Evolutionary conservation across 257 asterid genomes (phyloP).

Genomic region (Eustoma russellianum): DNA sequence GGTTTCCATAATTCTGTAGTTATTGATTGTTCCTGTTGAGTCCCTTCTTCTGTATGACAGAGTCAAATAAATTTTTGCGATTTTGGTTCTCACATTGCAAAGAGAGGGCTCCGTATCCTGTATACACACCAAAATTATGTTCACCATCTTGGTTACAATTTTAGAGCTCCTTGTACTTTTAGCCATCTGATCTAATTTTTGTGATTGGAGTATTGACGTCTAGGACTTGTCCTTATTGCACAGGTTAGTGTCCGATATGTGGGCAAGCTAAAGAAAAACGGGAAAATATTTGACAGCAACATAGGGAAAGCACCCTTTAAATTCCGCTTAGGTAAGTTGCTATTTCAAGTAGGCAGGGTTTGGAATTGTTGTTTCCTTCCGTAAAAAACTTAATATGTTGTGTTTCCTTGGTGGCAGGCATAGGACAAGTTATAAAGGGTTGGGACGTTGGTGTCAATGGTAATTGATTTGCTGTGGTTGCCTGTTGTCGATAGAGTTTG

Average conservation of each 20-base stretch:
- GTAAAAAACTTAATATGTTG: slow-evolving; percentile 7
- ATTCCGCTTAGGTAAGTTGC: slow-evolving; percentile 69
- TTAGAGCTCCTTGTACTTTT: too few species aligned
- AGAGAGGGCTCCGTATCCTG: too few species aligned
- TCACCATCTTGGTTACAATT: neutral
- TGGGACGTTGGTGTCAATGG: slow-evolving; percentile 98
- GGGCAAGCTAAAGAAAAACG: slow-evolving; percentile 77
- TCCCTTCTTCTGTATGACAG: too few species aligned
- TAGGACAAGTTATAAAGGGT: slow-evolving; percentile 90
- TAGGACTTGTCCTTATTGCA: neutral
- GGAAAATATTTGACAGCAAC: slow-evolving; percentile 66
- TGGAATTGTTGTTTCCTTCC: neutral
- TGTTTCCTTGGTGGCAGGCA: slow-evolving; percentile 41
- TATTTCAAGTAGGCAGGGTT: neutral
- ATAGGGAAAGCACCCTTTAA: slow-evolving; percentile 68
- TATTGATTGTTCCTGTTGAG: too few species aligned
- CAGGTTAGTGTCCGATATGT: slow-evolving; percentile 73
- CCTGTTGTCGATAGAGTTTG: neutral
- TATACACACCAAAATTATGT: neutral
- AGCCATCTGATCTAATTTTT: neutral
- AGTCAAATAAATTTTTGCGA: too few species aligned
- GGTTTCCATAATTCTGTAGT: neutral
- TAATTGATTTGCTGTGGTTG: slow-evolving; percentile 22
- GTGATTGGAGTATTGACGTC: neutral
- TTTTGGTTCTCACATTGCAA: too few species aligned